Conservation (phyloP, 768 basidiomycete species). For the Hericium rajendrae region DNA sequence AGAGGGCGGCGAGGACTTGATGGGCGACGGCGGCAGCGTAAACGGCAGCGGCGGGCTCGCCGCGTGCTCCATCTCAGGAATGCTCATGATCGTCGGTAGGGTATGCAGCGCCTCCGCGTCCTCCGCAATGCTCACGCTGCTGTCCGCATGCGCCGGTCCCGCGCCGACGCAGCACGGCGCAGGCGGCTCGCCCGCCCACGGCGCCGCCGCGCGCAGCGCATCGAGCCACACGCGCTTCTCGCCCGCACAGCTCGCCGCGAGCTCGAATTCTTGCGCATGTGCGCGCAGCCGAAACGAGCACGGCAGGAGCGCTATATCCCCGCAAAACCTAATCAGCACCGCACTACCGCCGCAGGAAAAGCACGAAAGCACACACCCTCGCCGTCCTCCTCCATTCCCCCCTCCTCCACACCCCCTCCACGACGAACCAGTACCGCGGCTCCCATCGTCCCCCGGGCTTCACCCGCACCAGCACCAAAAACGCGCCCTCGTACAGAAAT, state of each 20-base stretch:
- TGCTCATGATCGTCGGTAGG: slow-evolving; percentile 25
- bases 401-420: slow-evolving; percentile 53
- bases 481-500: slow-evolving; percentile 82
- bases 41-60: slow-evolving; percentile 2
- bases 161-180: slow-evolving; percentile 17
- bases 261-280: slow-evolving; percentile 42
- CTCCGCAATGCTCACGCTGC: background rate
- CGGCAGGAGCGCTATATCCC: slow-evolving; percentile 56
- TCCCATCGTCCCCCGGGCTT: slow-evolving; percentile 74
- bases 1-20: background rate
- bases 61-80: slow-evolving; percentile 19
- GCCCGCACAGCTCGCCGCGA: slow-evolving; percentile 72
- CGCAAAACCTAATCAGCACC: background rate
- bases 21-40: background rate
- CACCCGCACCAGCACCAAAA: slow-evolving; percentile 81
- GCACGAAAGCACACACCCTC: slow-evolving; percentile 50
- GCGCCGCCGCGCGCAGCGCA: slow-evolving; percentile 49
- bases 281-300: slow-evolving; percentile 26
- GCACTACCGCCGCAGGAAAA: slow-evolving; percentile 3
- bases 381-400: slow-evolving; percentile 56
- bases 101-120: slow-evolving; percentile 8
- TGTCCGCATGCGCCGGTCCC: background rate
- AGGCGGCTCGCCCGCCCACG: slow-evolving; percentile 42
- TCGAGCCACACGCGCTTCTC: slow-evolving; percentile 87
- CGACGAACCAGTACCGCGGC: slow-evolving; percentile 79